Conservation (phyloP, 176 grass and related monocot genomes). For the Aegilops umbellulata region DNA sequence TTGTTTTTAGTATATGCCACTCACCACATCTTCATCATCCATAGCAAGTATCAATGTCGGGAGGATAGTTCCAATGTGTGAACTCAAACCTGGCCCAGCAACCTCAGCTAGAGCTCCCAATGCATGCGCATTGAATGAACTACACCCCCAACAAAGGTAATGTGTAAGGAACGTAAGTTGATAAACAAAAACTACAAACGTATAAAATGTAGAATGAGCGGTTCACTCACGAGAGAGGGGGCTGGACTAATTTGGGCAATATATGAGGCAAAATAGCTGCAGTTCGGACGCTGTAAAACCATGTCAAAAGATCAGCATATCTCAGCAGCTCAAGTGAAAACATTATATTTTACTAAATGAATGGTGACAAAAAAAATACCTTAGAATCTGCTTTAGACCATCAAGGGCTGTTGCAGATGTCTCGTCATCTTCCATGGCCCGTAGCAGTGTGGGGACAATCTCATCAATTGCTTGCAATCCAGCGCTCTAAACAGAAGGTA, state of each 20-base stretch:
- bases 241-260: slow-evolving; percentile 94
- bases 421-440: slow-evolving; percentile 84
- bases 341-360: slow-evolving; percentile 28
- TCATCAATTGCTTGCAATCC: slow-evolving; percentile 99
- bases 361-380: slow-evolving; percentile 45
- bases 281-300: slow-evolving; percentile 78
- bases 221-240: slow-evolving; percentile 79
- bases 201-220: slow-evolving; percentile 22
- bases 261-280: slow-evolving; percentile 94
- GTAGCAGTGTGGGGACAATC: slow-evolving; percentile 87
- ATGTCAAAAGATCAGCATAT: slow-evolving; percentile 29
- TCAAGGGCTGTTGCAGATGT: slow-evolving; percentile 96
- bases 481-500: slow-evolving; percentile 64
- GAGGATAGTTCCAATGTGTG: slow-evolving; percentile 88
- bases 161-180: slow-evolving; percentile 24
- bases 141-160: slow-evolving; percentile 40
- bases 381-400: slow-evolving; percentile 99
- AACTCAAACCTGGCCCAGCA: slow-evolving; percentile 85
- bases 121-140: slow-evolving; percentile 98
- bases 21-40: slow-evolving; percentile 69
- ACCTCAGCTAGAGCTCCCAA: slow-evolving; percentile 95
- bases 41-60: slow-evolving; percentile 85
- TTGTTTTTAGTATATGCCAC: slow-evolving; percentile 12
- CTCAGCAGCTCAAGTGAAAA: slow-evolving; percentile 3
- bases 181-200: not conserved